A percentile compares a stretch with the other conserved stretches of the same genome.
Conservation (phyloP, 768 basidiomycete species). For the Rhizopogon roseolus region DNA sequence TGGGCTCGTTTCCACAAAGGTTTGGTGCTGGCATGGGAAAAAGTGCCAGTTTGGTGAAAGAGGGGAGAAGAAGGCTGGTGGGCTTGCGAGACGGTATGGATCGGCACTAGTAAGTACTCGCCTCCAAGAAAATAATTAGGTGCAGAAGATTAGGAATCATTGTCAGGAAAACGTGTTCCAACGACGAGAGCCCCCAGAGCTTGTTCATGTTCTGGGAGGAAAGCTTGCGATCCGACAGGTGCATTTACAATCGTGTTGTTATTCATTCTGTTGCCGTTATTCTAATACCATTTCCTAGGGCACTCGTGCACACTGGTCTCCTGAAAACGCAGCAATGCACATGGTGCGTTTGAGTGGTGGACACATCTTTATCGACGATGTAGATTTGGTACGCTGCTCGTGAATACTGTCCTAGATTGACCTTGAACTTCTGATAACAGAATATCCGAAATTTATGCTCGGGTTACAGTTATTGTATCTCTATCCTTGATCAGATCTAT, state of each 20-base stretch:
- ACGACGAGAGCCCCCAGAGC: conserved; percentile 55
- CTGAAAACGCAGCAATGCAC: conserved; percentile 83
- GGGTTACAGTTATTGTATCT: conserved; percentile 78
- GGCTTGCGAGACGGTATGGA: conserved; percentile 70
- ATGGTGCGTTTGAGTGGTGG: conserved; percentile 50
- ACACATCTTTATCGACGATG: conserved; percentile 62
- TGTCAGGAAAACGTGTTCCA: conserved; percentile 44
- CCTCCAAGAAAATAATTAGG: not conserved
- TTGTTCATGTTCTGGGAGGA: conserved; percentile 65
- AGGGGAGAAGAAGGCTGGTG: conserved; percentile 64
- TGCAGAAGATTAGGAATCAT: not conserved
- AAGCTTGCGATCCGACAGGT: conserved; percentile 65
- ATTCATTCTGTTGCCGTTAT: not conserved
- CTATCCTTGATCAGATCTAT: conserved; percentile 65
- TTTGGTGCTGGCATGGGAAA: conserved; percentile 78
- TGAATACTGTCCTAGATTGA: conserved; percentile 2
- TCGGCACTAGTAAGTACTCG: conserved; percentile 48
- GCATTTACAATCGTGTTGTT: not conserved
- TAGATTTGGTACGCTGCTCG: conserved; percentile 50
- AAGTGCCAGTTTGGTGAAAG: conserved; percentile 45
- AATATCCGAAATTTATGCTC: conserved; percentile 69
- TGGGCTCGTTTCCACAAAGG: conserved; percentile 60
- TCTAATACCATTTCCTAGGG: conserved; percentile 40
- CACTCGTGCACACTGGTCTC: conserved; percentile 65
- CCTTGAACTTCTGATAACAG: conserved; percentile 27